Percentiles rank a stretch among this genome's conserved stretches.
Conservation (phyloP, 2,329 filamentous ascomycete species). For the Hypoxylon sp. region DNA sequence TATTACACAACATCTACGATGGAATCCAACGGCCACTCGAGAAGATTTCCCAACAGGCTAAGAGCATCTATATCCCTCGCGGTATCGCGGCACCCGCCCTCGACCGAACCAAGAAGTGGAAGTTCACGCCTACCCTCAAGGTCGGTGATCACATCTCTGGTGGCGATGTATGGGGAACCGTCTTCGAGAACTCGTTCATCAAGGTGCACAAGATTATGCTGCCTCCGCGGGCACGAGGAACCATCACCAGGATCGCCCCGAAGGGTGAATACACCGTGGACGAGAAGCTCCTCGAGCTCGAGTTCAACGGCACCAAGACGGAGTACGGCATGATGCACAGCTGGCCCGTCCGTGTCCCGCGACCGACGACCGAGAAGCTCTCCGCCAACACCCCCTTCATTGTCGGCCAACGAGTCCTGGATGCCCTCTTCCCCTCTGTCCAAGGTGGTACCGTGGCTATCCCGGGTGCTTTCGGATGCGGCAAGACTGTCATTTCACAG, state of each 20-base stretch:
- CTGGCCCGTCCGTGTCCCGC: constrained; percentile 97
- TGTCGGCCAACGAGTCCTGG: constrained; percentile 95
- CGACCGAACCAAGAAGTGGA: constrained; percentile 94
- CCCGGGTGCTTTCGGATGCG: constrained; percentile 97
- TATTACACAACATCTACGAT: constrained; percentile 99
- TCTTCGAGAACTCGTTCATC: constrained; percentile 96
- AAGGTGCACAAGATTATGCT: constrained; percentile 93
- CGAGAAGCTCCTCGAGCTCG: constrained; percentile 93
- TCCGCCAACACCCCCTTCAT: constrained; percentile 91
- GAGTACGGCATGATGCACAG: constrained; percentile 98
- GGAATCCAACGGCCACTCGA: constrained; percentile 96
- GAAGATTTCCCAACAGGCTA: constrained; percentile 80
- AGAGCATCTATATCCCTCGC: constrained; percentile 97
- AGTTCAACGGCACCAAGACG: constrained; percentile 96
- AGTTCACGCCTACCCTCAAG: constrained; percentile 91
- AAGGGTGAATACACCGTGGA: constrained; percentile 95
- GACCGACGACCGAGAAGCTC: constrained; percentile 92
- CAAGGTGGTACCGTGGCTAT: constrained; percentile 98
- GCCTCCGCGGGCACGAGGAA: constrained; percentile 89
- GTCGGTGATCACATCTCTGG: constrained; percentile 97
- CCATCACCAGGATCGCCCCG: constrained; percentile 88
- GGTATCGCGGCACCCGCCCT: constrained; percentile 90
- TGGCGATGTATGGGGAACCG: constrained; percentile 94
- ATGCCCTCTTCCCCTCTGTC: constrained; percentile 95
- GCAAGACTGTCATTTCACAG: constrained; percentile 99